Base-by-base conservation (phyloP, 148 eudicot species). In the Fallopia convolvulus region DNA sequence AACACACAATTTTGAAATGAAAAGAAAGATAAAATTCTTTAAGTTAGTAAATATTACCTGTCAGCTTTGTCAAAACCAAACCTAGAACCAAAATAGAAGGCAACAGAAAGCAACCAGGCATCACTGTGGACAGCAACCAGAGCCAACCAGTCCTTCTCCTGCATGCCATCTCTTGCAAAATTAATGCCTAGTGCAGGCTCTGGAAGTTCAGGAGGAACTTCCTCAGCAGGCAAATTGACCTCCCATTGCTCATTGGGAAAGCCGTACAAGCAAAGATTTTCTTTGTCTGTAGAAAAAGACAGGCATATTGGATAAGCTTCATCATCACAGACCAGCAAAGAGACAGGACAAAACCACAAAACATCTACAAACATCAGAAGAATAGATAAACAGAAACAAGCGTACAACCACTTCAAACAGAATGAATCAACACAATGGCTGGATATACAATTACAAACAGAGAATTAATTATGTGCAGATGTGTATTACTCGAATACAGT, bases 151-250 rank as follows among this genome's bases (percentile, higher is more conserved):
- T 90, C 93, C 58, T 88, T 88, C 21, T 86, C 85, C 74, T 85
- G 84, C 93, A 88, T 90, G 18, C 93, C 93, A 82, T 90, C 93
- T 80, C 93, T 85, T 70, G 93, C 93, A 80, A 90, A 90, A 78
- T 90, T 90, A 77, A 90, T 90, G 77, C 93, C 93, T 80, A 90
- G 83, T 66, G 93, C 93, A 82, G 93, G 93, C 85, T 88, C 93
- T 15, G 93, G 93, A 9, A 90, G 86, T 83, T 90, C 93, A 8
- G 93, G 93, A 48, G 93, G 93, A 76, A 89, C 93, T 84, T 89
- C 90, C 76, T 89, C 93, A 49, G 91, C 93, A 15, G 93, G 93
- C 70, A 90, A 82, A 78, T 86, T 90, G 78, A 90, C 93, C 79
- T 90, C 93, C 93, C 93, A 90, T 42, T 82, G 83, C 82, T 88